These are phyloP conservation scores for Erucastrum elatum DNA, from an alignment of 345 rosid genomes.

Conservation along the genomic window DNA sequence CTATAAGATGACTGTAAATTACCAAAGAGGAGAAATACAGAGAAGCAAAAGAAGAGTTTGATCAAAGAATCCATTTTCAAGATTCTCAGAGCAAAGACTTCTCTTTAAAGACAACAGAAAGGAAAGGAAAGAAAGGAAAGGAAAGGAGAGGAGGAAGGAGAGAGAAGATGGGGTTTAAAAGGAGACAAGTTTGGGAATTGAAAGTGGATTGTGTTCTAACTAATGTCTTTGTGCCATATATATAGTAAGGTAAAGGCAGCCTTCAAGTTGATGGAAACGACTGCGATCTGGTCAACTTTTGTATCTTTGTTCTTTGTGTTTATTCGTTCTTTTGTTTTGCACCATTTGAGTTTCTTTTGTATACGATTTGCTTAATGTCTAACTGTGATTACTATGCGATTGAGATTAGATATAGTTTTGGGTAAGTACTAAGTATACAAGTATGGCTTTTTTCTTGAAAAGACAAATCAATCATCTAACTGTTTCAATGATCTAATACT, in stretches of 20 bases:
- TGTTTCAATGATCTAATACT: not conserved
- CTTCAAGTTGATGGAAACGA: constrained; percentile 15
- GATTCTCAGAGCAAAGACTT: constrained; percentile 28
- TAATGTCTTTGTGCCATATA: constrained; percentile 20
- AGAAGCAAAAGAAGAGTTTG: constrained; percentile 32
- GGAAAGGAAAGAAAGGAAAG: not conserved
- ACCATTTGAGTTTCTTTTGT: not conserved
- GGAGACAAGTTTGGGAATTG: constrained; percentile 14
- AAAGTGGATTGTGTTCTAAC: constrained; percentile 9
- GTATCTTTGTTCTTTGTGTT: constrained; percentile 10
- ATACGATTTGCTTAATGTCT: not conserved
- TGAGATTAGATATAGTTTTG: not conserved
- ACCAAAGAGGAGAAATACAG: constrained; percentile 23
- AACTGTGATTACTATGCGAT: not conserved
- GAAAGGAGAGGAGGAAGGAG: not conserved
- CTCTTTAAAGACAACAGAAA: not conserved
- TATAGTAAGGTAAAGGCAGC: constrained; percentile 22
- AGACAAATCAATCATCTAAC: constrained; percentile 2
- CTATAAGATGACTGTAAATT: not conserved
- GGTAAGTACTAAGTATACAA: not conserved
- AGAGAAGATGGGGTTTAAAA: constrained; percentile 3
- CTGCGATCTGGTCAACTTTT: constrained; percentile 23
- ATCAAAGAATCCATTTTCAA: constrained; percentile 34
- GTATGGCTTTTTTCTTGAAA: not conserved
- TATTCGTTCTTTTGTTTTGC: constrained; percentile 12